phyloP scores from a whole-genome alignment of 768 basidiomycete species.

The Holtermannia corniformis region DNA sequence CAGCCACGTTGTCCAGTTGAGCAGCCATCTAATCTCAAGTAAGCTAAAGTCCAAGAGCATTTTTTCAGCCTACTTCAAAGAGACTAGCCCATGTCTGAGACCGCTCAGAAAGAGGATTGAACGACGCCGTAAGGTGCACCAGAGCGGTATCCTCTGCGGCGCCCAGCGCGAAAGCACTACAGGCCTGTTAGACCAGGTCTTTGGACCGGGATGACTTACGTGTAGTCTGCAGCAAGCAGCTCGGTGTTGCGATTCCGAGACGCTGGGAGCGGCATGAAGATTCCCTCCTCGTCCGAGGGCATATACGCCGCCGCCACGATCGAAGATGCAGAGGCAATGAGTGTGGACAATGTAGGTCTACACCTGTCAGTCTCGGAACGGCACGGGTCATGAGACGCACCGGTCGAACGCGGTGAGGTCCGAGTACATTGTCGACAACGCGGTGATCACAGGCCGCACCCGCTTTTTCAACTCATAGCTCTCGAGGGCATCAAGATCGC shows the following conservation, averaged over 20 bases:
- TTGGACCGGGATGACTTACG: slow-evolving; percentile 47
- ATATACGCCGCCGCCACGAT: slow-evolving; percentile 60
- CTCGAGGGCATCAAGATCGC: slow-evolving; percentile 66
- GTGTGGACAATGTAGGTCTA: slow-evolving; percentile 52
- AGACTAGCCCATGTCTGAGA: slow-evolving; percentile 81
- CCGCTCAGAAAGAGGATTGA: slow-evolving; percentile 76
- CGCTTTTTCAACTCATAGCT: slow-evolving; percentile 66
- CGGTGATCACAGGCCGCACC: slow-evolving; percentile 57
- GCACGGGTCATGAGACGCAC: slow-evolving; percentile 38
- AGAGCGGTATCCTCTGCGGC: slow-evolving; percentile 54
- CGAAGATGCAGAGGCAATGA: slow-evolving; percentile 60
- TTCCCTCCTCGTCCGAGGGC: slow-evolving; percentile 42
- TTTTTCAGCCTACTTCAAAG: slow-evolving; percentile 62
- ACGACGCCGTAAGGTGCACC: slow-evolving; percentile 58
- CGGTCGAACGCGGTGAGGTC: slow-evolving; percentile 43
- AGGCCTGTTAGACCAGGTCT: slow-evolving; percentile 4
- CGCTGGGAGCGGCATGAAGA: slow-evolving; percentile 58
- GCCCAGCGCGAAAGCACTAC: slow-evolving; percentile 61
- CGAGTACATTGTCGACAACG: slow-evolving; percentile 52
- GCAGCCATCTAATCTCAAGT: slow-evolving; percentile 24
- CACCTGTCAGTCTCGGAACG: neutral
- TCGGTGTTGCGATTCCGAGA: slow-evolving; percentile 57
- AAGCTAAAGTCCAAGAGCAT: slow-evolving; percentile 11
- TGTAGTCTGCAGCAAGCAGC: slow-evolving; percentile 53
- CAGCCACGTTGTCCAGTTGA: slow-evolving; percentile 40